Conservation (phyloP, 1,284 basidiomycete genomes). For the Papiliotrema terrestris region DNA sequence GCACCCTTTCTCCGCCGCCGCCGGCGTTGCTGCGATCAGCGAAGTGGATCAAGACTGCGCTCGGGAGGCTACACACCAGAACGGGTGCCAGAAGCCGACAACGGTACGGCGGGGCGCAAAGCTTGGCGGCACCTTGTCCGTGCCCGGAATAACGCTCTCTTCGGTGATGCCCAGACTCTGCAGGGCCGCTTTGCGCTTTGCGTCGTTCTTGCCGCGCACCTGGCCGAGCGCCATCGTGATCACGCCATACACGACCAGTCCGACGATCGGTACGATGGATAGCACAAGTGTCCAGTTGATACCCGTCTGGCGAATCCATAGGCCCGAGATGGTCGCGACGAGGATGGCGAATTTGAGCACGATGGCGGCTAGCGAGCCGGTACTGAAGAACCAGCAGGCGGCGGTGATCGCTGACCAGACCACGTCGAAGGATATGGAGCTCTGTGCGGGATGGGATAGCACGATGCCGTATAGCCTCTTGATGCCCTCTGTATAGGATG, state of each 20-base stretch:
- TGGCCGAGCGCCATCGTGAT: slow-evolving; percentile 12
- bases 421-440: slow-evolving; percentile 64
- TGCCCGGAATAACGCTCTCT: slow-evolving; percentile 28
- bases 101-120: slow-evolving; percentile 45
- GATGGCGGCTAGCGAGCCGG: slow-evolving; percentile 28
- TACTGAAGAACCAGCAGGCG: slow-evolving; percentile 29
- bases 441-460: slow-evolving; percentile 61
- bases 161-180: slow-evolving; percentile 31
- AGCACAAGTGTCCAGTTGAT: slow-evolving; percentile 38
- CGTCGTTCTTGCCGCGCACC: slow-evolving; percentile 25
- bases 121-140: slow-evolving; percentile 24
- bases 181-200: slow-evolving; percentile 25
- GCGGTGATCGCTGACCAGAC: slow-evolving; percentile 52
- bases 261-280: slow-evolving; percentile 35
- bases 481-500: slow-evolving; percentile 4
- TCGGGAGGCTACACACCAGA: slow-evolving; percentile 64
- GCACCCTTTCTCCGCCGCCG: slow-evolving; percentile 91
- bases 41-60: neutral
- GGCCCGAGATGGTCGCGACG: neutral
- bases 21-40: slow-evolving; percentile 75
- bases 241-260: slow-evolving; percentile 22
- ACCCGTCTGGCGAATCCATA: slow-evolving; percentile 17
- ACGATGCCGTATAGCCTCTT: slow-evolving; percentile 33
- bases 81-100: slow-evolving; percentile 91
- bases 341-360: slow-evolving; percentile 14